Conservation (phyloP, 2,329 filamentous ascomycete genomes). For the Arthrobotrys megalospora region DNA sequence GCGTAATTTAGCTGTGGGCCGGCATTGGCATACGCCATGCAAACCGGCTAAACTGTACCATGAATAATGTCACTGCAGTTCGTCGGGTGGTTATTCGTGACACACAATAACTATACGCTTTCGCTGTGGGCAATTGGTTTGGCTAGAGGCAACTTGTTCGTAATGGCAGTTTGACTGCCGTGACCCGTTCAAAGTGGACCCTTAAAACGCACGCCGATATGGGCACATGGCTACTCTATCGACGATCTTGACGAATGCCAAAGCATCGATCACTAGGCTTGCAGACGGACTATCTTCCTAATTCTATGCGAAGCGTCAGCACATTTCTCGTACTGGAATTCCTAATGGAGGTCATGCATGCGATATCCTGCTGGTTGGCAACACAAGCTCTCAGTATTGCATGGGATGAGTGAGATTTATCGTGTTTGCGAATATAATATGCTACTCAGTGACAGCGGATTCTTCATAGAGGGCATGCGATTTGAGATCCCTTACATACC, state of each 20-base stretch:
- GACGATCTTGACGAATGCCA: slow-evolving; percentile 52
- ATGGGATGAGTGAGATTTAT: slow-evolving; percentile 12
- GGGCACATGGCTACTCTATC: slow-evolving; percentile 48
- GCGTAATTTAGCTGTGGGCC: slow-evolving; percentile 57
- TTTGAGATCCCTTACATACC: slow-evolving; percentile 1
- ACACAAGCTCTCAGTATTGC: slow-evolving; percentile 7
- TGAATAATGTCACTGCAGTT: slow-evolving; percentile 30
- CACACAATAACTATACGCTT: slow-evolving; percentile 11
- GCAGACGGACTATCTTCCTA: not conserved
- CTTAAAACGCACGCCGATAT: slow-evolving; percentile 30
- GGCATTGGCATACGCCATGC: slow-evolving; percentile 61
- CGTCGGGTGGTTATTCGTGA: slow-evolving; percentile 14
- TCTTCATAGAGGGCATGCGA: not conserved
- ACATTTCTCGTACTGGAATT: slow-evolving; percentile 34
- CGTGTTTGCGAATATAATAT: slow-evolving; percentile 5
- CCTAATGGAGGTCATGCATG: slow-evolving; percentile 22
- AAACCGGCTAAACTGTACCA: slow-evolving; percentile 47
- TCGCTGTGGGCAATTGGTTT: slow-evolving; percentile 1
- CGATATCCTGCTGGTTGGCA: slow-evolving; percentile 9
- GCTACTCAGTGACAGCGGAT: not conserved
- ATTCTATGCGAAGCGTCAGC: slow-evolving; percentile 41
- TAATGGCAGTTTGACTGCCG: slow-evolving; percentile 27
- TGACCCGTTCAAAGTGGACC: slow-evolving; percentile 32
- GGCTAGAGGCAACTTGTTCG: not conserved
- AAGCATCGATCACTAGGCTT: slow-evolving; percentile 41